A percentile compares a stretch with the other conserved stretches of the same genome.
Conservation (phyloP, 2,329 filamentous ascomycete genomes). For the Lasiodiplodia sp. region DNA sequence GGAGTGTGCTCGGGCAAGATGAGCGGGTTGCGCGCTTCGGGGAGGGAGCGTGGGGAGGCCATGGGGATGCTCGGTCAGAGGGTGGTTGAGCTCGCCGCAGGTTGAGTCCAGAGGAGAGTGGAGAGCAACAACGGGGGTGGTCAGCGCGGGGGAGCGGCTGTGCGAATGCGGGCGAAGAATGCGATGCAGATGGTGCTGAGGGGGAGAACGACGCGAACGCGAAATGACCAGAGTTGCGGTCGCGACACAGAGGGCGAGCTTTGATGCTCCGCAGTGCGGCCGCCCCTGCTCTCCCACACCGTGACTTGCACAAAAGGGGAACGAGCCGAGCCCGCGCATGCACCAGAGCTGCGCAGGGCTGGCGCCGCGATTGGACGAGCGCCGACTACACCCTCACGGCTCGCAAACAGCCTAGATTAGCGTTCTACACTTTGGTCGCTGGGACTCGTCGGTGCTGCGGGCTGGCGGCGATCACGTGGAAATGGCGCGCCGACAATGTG, state of each 20-base stretch:
- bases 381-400: not conserved
- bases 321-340: constrained; percentile 24
- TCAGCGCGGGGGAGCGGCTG: constrained; percentile 11
- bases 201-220: constrained; percentile 23
- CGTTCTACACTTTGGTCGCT: not conserved
- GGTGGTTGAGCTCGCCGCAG: constrained; percentile 22
- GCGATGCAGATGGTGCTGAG: constrained; percentile 22
- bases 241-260: constrained; percentile 25
- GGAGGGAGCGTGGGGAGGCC: constrained; percentile 58
- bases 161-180: constrained; percentile 21
- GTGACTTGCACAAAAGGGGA: constrained; percentile 27
- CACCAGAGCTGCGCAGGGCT: constrained; percentile 3
- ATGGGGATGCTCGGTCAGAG: constrained; percentile 34
- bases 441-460: not conserved
- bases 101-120: constrained; percentile 11
- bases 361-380: constrained; percentile 4
- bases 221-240: constrained; percentile 26
- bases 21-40: constrained; percentile 69
- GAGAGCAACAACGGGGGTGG: constrained; percentile 9
- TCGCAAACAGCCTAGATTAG: not conserved
- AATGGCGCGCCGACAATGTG: not conserved
- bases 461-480: constrained; percentile 12
- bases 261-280: constrained; percentile 20
- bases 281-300: constrained; percentile 26
- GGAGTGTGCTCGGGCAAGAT: constrained; percentile 69